phyloP scores from a whole-genome alignment of 2,329 filamentous ascomycete species.

The Arachnopeziza araneosa region DNA sequence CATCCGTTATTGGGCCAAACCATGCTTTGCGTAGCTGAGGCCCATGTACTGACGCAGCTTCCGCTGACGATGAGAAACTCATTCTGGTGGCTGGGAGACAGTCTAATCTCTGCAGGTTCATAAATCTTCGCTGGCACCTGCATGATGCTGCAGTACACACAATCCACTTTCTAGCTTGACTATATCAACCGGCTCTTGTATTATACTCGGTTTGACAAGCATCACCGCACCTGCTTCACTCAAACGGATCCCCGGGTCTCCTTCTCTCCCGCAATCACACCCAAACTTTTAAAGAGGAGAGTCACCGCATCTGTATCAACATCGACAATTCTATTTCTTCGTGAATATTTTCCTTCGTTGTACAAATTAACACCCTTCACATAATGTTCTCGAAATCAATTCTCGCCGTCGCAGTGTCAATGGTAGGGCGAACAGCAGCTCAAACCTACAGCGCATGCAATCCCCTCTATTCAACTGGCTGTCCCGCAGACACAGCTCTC shows the following conservation, averaged over 20 bases:
- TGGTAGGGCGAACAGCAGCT: slow-evolving; percentile 27
- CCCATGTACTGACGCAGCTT: slow-evolving; percentile 5
- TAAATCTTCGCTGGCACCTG: slow-evolving; percentile 12
- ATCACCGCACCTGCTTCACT: neutral
- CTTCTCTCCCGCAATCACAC: neutral
- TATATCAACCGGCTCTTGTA: neutral
- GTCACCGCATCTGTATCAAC: neutral
- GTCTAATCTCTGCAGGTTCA: slow-evolving; percentile 16
- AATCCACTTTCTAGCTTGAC: neutral
- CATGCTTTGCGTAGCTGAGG: slow-evolving; percentile 1
- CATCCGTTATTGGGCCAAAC: neutral
- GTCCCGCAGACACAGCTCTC: slow-evolving; percentile 72
- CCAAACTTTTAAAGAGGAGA: neutral
- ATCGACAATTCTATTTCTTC: neutral
- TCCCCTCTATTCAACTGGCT: slow-evolving; percentile 48
- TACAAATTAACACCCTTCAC: slow-evolving; percentile 13
- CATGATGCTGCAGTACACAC: slow-evolving; percentile 15
- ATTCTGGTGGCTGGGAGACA: slow-evolving; percentile 13
- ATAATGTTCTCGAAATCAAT: slow-evolving; percentile 26
- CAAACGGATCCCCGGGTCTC: neutral
- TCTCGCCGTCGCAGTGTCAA: slow-evolving; percentile 14
- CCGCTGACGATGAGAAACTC: slow-evolving; percentile 10
- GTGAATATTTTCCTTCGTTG: slow-evolving; percentile 9
- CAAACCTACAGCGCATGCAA: slow-evolving; percentile 54
- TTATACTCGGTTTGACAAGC: neutral